phyloP scores from a whole-genome alignment of 2,329 filamentous ascomycete species.

The Thielaviopsis populi region DNA sequence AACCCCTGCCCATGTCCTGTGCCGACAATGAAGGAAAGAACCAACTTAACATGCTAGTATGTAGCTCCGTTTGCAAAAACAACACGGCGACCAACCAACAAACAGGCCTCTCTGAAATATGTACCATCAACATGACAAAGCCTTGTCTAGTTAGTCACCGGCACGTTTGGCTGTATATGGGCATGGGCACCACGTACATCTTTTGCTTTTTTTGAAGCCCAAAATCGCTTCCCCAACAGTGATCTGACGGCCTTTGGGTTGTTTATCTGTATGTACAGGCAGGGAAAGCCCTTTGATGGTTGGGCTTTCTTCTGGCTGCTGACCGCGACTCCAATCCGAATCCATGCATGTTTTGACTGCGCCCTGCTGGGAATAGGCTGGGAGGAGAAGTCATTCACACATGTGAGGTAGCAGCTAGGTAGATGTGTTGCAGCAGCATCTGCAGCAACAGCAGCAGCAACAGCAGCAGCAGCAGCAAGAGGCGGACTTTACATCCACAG shows the following conservation, averaged over 20 bases:
- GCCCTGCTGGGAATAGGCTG: background rate
- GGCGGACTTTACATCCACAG: background rate
- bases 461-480: background rate
- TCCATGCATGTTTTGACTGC: constrained; percentile 2
- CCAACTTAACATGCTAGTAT: background rate
- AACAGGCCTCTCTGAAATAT: background rate
- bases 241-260: background rate
- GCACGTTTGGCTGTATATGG: too few species aligned
- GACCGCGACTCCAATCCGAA: background rate
- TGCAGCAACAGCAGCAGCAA: background rate
- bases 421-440: too few species aligned
- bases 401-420: background rate
- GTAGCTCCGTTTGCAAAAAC: background rate
- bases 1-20: background rate
- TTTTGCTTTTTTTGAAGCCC: background rate
- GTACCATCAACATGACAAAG: too few species aligned
- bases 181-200: too few species aligned
- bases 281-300: background rate
- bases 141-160: too few species aligned
- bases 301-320: background rate
- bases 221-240: background rate
- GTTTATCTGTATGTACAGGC: background rate
- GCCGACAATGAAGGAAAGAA: background rate
- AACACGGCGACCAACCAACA: background rate
- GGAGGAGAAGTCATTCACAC: background rate